Conservation (phyloP, 805 yeast species). For the Metschnikowia amazonensis region DNA sequence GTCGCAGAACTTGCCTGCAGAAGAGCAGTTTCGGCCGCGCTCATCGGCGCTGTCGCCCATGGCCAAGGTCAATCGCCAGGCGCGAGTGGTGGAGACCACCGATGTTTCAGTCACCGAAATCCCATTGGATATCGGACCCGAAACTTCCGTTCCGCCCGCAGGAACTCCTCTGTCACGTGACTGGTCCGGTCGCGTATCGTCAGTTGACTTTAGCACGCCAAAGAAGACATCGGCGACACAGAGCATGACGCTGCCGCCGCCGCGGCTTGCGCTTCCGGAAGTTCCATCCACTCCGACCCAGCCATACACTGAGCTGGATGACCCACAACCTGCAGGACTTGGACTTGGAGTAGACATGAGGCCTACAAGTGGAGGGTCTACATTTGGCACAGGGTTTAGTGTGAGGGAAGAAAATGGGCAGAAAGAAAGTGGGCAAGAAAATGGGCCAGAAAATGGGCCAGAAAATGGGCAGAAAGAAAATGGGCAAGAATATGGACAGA, state of each 20-base stretch:
- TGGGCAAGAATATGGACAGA: too few relatives aligned
- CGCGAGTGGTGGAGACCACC: slow-evolving; percentile 40
- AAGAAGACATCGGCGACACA: slow-evolving; percentile 3
- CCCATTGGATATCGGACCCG: slow-evolving; percentile 1
- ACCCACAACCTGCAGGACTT: not conserved
- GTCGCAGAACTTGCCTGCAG: slow-evolving; percentile 9
- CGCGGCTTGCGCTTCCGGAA: slow-evolving; percentile 30
- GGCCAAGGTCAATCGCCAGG: slow-evolving; percentile 43
- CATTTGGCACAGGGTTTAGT: too few relatives aligned
- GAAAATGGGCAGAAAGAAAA: too few relatives aligned
- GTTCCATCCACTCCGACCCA: slow-evolving; percentile 27
- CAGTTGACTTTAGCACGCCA: slow-evolving; percentile 18
- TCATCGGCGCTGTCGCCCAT: slow-evolving; percentile 37
- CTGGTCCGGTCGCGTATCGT: too few relatives aligned
- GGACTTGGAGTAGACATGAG: not conserved
- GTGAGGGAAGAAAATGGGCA: too few relatives aligned
- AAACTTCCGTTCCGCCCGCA: not conserved
- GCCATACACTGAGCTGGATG: not conserved
- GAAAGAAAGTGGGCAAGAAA: too few relatives aligned
- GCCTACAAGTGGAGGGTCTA: too few relatives aligned
- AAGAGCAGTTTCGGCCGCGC: slow-evolving; percentile 23
- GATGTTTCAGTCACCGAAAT: slow-evolving; percentile 16
- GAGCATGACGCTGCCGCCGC: slow-evolving; percentile 37
- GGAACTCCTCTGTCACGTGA: not conserved
- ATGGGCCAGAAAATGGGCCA: too few relatives aligned